These are phyloP conservation scores for Dalechampia spathulata DNA, from an alignment of 441 rosid species.

Conservation along the genomic window DNA sequence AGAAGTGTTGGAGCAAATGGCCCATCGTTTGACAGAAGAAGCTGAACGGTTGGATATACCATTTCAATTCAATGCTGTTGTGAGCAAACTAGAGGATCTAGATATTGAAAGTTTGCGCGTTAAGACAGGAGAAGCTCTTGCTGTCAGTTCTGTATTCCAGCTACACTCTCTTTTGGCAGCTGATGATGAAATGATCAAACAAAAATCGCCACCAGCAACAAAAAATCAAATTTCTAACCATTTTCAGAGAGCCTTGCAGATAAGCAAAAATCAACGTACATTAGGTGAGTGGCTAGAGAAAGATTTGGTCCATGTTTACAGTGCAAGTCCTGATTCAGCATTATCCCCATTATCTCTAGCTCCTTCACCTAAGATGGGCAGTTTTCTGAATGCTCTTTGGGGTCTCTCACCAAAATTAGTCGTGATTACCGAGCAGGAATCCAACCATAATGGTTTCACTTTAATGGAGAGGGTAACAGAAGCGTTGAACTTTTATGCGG, in stretches of 20 bases:
- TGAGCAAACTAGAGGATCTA: conserved; percentile 51
- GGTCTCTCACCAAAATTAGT: conserved; percentile 71
- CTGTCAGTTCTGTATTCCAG: conserved; percentile 59
- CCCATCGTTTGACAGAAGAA: conserved; percentile 42
- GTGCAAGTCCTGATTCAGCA: conserved; percentile 46
- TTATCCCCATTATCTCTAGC: conserved; percentile 37
- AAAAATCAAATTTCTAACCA: conserved; percentile 22
- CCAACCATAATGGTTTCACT: conserved; percentile 61
- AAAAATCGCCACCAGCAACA: conserved; percentile 34
- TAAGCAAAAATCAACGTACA: conserved; percentile 38
- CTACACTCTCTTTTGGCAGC: conserved; percentile 50
- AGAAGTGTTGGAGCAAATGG: conserved; percentile 63
- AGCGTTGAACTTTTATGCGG: conserved; percentile 75
- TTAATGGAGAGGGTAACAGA: conserved; percentile 71
- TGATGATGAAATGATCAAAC: conserved; percentile 37
- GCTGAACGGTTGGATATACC: conserved; percentile 67
- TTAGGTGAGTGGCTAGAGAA: conserved; percentile 64
- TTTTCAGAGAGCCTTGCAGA: conserved; percentile 28
- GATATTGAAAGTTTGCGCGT: conserved; percentile 46
- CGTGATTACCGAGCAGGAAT: conserved; percentile 89
- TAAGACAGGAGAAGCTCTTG: conserved; percentile 74
- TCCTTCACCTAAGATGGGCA: conserved; percentile 48
- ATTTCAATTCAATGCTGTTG: conserved; percentile 52
- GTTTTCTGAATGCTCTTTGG: conserved; percentile 61
- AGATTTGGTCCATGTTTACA: conserved; percentile 28